phyloP scores from a whole-genome alignment of 2,329 filamentous ascomycete genomes.

The Sclerotinia glacialis region DNA sequence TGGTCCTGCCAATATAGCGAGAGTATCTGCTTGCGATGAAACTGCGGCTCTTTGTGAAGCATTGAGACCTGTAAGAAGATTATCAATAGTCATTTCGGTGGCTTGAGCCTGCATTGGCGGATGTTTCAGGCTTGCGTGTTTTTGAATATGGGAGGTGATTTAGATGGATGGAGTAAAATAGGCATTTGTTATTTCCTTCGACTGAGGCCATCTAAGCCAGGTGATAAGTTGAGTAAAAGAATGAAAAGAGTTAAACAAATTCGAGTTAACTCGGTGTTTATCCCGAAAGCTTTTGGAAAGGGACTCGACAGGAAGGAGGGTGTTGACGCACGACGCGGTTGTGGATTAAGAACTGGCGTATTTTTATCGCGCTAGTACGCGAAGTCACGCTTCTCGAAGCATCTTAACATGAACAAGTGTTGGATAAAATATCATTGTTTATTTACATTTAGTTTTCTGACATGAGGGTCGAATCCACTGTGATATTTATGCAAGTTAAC shows the following conservation, averaged over 20 bases:
- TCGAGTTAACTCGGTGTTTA: not conserved
- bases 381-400: not conserved
- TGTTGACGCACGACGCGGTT: not conserved
- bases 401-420: not conserved
- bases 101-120: not conserved
- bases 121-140: slow-evolving; percentile 1
- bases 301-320: not conserved
- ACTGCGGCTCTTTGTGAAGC: slow-evolving; percentile 62
- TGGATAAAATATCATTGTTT: too few species aligned
- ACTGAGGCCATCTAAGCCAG: not conserved
- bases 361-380: slow-evolving; percentile 8
- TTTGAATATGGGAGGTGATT: slow-evolving; percentile 1
- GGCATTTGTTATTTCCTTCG: not conserved
- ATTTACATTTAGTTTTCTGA: too few species aligned
- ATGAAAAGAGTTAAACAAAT: too few species aligned
- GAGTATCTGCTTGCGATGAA: slow-evolving; percentile 53
- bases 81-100: slow-evolving; percentile 33
- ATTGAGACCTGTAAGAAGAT: slow-evolving; percentile 60
- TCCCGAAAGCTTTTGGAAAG: too few species aligned
- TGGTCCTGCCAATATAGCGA: slow-evolving; percentile 66
- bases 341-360: not conserved
- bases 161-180: not conserved
- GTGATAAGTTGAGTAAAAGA: not conserved
- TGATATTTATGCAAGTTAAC: not conserved
- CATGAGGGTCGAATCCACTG: too few species aligned